Conservation (phyloP, 2,329 filamentous ascomycete genomes). For the Colletotrichum caudatum region DNA sequence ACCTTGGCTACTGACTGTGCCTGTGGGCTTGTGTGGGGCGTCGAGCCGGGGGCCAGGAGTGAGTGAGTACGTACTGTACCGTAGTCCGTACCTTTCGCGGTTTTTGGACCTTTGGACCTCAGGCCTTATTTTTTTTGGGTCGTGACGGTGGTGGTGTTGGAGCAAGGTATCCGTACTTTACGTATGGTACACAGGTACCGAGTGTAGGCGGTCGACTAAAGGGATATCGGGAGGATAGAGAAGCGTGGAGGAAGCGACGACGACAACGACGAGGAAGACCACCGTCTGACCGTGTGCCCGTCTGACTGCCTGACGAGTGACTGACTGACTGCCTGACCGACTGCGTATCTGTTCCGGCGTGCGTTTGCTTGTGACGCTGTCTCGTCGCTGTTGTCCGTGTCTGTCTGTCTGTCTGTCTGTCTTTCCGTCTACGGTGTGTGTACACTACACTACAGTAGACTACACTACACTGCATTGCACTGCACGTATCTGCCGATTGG, state of each 20-base stretch:
- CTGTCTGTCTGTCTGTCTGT: background rate
- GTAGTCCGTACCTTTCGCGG: background rate
- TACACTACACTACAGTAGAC: too few relatives aligned
- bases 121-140: slow-evolving; percentile 13
- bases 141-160: slow-evolving; percentile 3
- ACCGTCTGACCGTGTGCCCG: background rate
- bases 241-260: background rate
- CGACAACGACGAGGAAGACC: background rate
- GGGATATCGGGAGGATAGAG: background rate
- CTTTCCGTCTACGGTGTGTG: too few relatives aligned
- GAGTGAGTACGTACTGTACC: background rate
- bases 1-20: too few relatives aligned
- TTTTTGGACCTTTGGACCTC: slow-evolving; percentile 7
- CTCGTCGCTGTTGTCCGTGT: too few relatives aligned
- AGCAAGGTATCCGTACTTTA: too few relatives aligned
- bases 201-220: slow-evolving; percentile 16
- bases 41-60: background rate
- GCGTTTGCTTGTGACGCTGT: slow-evolving; percentile 17
- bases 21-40: slow-evolving; percentile 9
- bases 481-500: background rate
- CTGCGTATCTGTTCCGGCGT: background rate
- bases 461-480: too few relatives aligned
- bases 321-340: background rate
- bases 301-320: background rate
- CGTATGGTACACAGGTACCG: slow-evolving; percentile 26